Base-by-base conservation (phyloP, 2,329 filamentous ascomycete genomes). In the Emericellopsis cladophorae region DNA sequence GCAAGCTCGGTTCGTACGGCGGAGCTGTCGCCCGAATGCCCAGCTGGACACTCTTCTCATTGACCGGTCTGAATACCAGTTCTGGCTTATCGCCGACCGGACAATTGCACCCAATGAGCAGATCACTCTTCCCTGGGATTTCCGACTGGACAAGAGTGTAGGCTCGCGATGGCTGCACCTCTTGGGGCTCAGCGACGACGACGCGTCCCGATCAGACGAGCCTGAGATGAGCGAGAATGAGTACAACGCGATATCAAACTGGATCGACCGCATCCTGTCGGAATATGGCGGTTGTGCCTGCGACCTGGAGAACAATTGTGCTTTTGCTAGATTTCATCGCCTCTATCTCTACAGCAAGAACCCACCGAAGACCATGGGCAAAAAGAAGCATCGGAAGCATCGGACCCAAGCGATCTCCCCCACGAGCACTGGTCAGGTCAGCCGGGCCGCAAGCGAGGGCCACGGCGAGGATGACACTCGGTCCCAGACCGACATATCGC, bases 11-110 rank as follows among this genome's bases (percentile, higher is more conserved):
- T 95, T 92, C 55, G 79, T 93, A n/a, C 79, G 92, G 42, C 78
- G 90, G 48, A 96, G 92, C 52, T 98, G 92, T 64, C 79, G 76
- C 45, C 86, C 92, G 2, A 98, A 96, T 54, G 78, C 92, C n/a
- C 73, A 76, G 26, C 68, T 96, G 51, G 89, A 92, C 55, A 93
- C 89, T 0, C 84, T 88, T 48, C 75, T 95, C 37, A 85, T 85
- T 2, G 80, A 79, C 37, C 72, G 74, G 4, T 80, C 79, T 1
- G 81, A 90, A 48, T 94, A 90, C 54, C 86, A 92, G 55, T 95
- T 96, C 58, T 95, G 90, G 75, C 81, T 95, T 47, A 78, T 95
- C 44, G 88, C 87, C 51, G 85, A 85, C 50, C 75, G 83, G 40
- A 72, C 81, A 31, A 88, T 96, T 42, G 61, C 71, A 14, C 67